Percentiles rank a stretch among this genome's conserved stretches.
phyloP scores from a whole-genome alignment of 345 rosid species.

The Kernera saxatilis region DNA sequence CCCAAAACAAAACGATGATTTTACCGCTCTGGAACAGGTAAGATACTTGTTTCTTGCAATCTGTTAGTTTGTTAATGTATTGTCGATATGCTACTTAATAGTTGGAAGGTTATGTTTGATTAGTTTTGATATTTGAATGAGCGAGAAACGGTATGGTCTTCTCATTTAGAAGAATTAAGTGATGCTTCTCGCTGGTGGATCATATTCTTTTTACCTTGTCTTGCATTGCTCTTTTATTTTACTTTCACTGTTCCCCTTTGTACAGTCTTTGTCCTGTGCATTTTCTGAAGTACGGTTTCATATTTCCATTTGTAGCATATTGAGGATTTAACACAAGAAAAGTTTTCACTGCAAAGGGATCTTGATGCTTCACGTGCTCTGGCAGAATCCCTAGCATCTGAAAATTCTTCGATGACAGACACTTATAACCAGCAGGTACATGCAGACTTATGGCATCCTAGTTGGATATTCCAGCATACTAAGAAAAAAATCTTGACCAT shows the following conservation, averaged over 20 bases:
- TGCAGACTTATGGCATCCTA: slow-evolving; percentile 2
- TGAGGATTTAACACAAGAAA: slow-evolving; percentile 97
- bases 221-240: background rate
- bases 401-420: slow-evolving; percentile 90
- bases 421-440: slow-evolving; percentile 90
- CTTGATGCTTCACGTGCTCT: slow-evolving; percentile 89
- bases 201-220: background rate
- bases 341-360: slow-evolving; percentile 90
- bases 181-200: background rate
- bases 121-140: background rate
- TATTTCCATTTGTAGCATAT: slow-evolving; percentile 60
- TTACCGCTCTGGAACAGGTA: slow-evolving; percentile 94
- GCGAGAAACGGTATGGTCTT: background rate
- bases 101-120: slow-evolving; percentile 7
- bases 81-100: slow-evolving; percentile 1
- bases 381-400: slow-evolving; percentile 94
- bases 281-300: slow-evolving; percentile 14
- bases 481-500: background rate
- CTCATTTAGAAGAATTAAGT: background rate
- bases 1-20: slow-evolving; percentile 74
- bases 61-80: background rate
- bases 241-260: background rate
- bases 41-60: background rate
- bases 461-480: background rate
- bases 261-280: background rate